phyloP scores from a whole-genome alignment of 2,329 filamentous ascomycete species.

The Aspergillus vadensis region DNA sequence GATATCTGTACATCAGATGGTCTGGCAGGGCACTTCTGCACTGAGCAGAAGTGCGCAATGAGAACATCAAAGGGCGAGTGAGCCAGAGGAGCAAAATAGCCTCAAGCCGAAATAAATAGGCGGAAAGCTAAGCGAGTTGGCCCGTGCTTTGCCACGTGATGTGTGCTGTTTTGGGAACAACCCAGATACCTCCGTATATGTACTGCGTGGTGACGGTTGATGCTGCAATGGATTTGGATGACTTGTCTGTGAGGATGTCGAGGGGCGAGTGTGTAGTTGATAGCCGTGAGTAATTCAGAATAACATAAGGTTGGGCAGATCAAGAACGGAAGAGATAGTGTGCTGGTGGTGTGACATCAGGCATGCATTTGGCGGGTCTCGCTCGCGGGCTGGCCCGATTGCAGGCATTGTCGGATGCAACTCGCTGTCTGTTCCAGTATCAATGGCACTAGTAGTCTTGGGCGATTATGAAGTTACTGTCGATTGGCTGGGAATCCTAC shows the following conservation, averaged over 20 bases:
- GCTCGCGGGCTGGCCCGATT: neutral
- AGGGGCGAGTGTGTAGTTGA: no score
- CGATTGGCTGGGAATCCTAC: no score
- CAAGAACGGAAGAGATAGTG: neutral
- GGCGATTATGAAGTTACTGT: no score
- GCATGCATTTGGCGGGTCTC: neutral
- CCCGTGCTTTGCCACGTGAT: constrained; percentile 35
- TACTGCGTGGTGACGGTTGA: no score
- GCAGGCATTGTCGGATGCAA: neutral
- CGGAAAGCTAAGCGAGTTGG: constrained; percentile 39
- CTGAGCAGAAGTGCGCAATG: constrained; percentile 27
- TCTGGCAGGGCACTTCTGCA: constrained; percentile 27
- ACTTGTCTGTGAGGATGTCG: no score
- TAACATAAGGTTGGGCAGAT: neutral
- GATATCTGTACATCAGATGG: constrained; percentile 24
- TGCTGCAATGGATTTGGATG: no score
- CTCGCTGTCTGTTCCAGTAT: neutral
- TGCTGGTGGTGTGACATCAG: constrained; percentile 2
- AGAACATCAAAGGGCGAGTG: constrained; percentile 21
- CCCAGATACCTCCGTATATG: no score
- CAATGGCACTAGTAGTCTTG: no score
- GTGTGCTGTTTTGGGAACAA: neutral
- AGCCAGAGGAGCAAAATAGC: constrained; percentile 24
- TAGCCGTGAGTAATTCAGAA: no score
- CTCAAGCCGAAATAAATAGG: constrained; percentile 21